phyloP scores from a whole-genome alignment of 2,329 filamentous ascomycete species.

The Allantophomopsis cytisporea region DNA sequence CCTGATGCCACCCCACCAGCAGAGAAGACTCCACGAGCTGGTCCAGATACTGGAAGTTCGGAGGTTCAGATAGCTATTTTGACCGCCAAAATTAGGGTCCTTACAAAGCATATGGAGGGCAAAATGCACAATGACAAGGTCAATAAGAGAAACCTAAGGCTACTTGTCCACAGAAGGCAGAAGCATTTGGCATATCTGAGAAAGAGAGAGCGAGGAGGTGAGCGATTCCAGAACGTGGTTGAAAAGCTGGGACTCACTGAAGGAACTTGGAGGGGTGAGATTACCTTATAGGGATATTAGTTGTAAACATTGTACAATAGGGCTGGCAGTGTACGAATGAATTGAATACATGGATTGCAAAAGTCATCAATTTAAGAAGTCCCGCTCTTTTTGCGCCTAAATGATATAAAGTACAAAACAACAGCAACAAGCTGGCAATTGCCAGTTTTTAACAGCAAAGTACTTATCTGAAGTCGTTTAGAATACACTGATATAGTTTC shows the following conservation, averaged over 20 bases:
- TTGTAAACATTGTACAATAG: slow-evolving; percentile 12
- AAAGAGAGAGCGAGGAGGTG: slow-evolving; percentile 79
- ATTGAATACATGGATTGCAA: slow-evolving; percentile 2
- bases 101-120: slow-evolving; percentile 58
- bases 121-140: slow-evolving; percentile 71
- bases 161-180: slow-evolving; percentile 80
- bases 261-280: slow-evolving; percentile 84
- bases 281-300: slow-evolving; percentile 44
- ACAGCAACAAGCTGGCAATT: no score
- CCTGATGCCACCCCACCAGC: slow-evolving; percentile 7
- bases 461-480: slow-evolving; percentile 25
- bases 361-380: slow-evolving; percentile 9
- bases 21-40: slow-evolving; percentile 51
- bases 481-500: slow-evolving; percentile 98
- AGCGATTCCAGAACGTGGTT: slow-evolving; percentile 78
- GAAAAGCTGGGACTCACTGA: slow-evolving; percentile 74
- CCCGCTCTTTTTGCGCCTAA: slow-evolving; percentile 13
- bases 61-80: slow-evolving; percentile 97
- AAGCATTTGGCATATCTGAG: slow-evolving; percentile 80
- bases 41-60: slow-evolving; percentile 84
- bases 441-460: no score
- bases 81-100: slow-evolving; percentile 79
- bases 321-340: slow-evolving; percentile 3
- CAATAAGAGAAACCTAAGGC: slow-evolving; percentile 79
- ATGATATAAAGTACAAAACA: slow-evolving; percentile 12